A percentile compares a stretch with the other conserved stretches of the same genome.
Evolutionary conservation across 768 basidiomycete genomes (phyloP).

Genomic region (Boletus rubescentipes): DNA sequence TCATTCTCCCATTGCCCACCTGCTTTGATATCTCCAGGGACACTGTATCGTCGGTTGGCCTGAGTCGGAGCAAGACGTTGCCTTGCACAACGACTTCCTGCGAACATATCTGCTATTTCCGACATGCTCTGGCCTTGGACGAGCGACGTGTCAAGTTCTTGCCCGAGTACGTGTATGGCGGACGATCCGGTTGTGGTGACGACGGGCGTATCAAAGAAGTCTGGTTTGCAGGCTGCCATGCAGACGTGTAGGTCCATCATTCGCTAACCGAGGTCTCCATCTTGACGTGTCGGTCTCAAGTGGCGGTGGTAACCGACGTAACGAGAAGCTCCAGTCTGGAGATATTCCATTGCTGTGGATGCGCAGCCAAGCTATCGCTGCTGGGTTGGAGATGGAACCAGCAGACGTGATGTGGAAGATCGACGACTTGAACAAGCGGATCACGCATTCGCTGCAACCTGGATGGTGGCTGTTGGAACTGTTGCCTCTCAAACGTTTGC

Average conservation of each 20-base stretch:
- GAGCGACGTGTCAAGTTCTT: constrained; percentile 48
- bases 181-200: constrained; percentile 8
- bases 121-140: constrained; percentile 48
- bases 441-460: constrained; percentile 14
- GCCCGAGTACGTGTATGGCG: constrained; percentile 41
- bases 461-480: constrained; percentile 27
- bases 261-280: background rate
- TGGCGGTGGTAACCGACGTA: constrained; percentile 30
- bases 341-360: constrained; percentile 33
- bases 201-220: constrained; percentile 38
- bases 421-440: constrained; percentile 25
- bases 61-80: constrained; percentile 30
- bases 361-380: constrained; percentile 30
- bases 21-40: constrained; percentile 33
- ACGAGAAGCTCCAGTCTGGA: constrained; percentile 28
- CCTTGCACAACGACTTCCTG: constrained; percentile 32
- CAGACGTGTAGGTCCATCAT: constrained; percentile 35
- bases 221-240: constrained; percentile 43
- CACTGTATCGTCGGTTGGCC: constrained; percentile 46
- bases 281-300: constrained; percentile 12
- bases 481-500: constrained; percentile 24
- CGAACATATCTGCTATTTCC: constrained; percentile 41
- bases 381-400: constrained; percentile 22
- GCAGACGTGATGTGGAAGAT: constrained; percentile 30
- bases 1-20: background rate